A percentile compares a stretch with the other conserved stretches of the same genome.
These are phyloP conservation scores for Eucalyptus albens DNA, from an alignment of 345 rosid species.

Conservation along the genomic window DNA sequence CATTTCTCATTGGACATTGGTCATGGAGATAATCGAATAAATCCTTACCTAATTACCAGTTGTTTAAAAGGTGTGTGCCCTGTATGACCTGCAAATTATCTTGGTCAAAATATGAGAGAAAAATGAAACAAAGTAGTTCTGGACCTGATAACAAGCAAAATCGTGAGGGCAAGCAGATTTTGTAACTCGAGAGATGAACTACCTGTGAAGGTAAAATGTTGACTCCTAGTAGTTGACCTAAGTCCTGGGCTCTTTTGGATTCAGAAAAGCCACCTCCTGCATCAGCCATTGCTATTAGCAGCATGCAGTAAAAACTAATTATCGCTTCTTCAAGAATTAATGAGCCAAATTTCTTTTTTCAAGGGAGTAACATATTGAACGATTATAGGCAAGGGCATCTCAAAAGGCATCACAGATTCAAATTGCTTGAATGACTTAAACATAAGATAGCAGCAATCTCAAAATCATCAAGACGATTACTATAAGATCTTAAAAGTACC, in stretches of 20 bases:
- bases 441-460: not conserved
- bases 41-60: slow-evolving; percentile 32
- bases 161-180: not conserved
- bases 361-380: not conserved
- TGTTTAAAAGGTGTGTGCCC: slow-evolving; percentile 71
- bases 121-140: not conserved
- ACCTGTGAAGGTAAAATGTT: slow-evolving; percentile 64
- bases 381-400: not conserved
- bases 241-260: slow-evolving; percentile 62
- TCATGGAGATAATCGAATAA: not conserved
- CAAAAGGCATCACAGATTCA: not conserved
- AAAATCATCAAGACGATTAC: not conserved
- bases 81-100: slow-evolving; percentile 50
- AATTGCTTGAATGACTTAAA: not conserved
- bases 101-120: not conserved
- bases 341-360: not conserved
- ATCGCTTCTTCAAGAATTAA: not conserved
- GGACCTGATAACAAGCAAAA: not conserved
- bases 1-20: not conserved
- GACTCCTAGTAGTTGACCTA: slow-evolving; percentile 46
- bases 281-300: not conserved
- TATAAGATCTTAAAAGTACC: not conserved
- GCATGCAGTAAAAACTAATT: not conserved
- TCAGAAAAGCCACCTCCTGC: slow-evolving; percentile 83
- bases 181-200: not conserved